Conservation (phyloP, 208 protist species). For the Kentomonas sorsogonicus region DNA sequence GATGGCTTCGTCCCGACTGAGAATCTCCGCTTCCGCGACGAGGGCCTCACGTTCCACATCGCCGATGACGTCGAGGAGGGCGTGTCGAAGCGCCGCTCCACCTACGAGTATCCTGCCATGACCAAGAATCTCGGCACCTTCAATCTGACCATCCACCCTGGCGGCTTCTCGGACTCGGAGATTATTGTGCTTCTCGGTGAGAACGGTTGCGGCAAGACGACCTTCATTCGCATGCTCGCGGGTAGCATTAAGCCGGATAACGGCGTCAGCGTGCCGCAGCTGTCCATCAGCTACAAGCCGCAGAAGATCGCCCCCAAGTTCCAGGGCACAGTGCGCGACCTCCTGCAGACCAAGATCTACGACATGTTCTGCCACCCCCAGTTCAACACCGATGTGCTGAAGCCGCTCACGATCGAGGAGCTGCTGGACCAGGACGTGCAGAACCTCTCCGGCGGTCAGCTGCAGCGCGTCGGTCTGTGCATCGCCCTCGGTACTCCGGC, state of each 20-base stretch:
- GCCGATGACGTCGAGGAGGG: constrained; percentile 71
- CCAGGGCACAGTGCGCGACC: constrained; percentile 91
- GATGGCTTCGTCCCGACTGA: constrained; percentile 99
- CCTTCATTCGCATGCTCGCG: constrained; percentile 98
- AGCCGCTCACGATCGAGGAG: constrained; percentile 97
- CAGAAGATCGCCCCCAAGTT: constrained; percentile 99
- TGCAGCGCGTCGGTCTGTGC: constrained; percentile 99
- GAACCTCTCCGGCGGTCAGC: constrained; percentile 99
- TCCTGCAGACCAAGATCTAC: constrained; percentile 97
- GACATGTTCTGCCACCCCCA: constrained; percentile 95
- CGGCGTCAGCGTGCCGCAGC: constrained; percentile 86
- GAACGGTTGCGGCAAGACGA: constrained; percentile 99
- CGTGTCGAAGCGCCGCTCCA: constrained; percentile 60
- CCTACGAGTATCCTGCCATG: constrained; percentile 97
- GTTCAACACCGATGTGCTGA: constrained; percentile 98
- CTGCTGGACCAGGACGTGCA: constrained; percentile 97
- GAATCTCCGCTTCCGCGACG: constrained; percentile 99
- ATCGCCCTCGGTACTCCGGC: constrained; percentile 98
- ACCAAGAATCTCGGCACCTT: constrained; percentile 94
- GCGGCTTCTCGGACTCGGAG: constrained; percentile 97
- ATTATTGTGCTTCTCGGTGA: constrained; percentile 99
- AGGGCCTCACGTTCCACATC: constrained; percentile 95
- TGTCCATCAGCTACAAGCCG: constrained; percentile 99
- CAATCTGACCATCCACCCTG: constrained; percentile 91
- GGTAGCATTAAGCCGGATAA: constrained; percentile 92